Base-by-base conservation (phyloP, 2,329 filamentous ascomycete species). In the Curvularia verruculosa region DNA sequence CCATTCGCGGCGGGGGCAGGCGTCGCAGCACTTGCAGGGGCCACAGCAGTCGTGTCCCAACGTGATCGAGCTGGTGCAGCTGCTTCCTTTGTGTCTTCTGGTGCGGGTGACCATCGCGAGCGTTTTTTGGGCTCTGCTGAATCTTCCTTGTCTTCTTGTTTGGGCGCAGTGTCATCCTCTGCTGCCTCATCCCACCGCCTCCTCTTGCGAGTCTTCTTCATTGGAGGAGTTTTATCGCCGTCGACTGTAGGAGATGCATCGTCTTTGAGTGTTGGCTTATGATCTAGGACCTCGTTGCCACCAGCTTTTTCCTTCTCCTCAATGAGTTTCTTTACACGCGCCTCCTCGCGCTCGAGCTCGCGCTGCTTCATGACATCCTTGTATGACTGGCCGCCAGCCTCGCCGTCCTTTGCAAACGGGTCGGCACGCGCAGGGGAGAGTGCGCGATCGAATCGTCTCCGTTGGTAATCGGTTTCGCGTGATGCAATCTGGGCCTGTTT, bases 401-500 rank as follows among this genome's bases (percentile, higher is more conserved):
- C 85, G 61, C 86, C 82, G 72, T 93, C 90, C 62, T 88, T 86
- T 24, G 90, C 89, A 72, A 96, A 96, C 28, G 92, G 89, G 74
- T 96, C 92, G 60, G 88, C 91, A 70, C 92, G 88, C 8, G 91
- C 92, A 4, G 93, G 92, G 21, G 92, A 95, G 61, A 98, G 83
- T 44, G 77, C 71, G 60, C 95, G 92, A 75, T 96, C 89, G 77
- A 96, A 96, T 58, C 93, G 88, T 65, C 93, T 91, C 80, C 96
- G 96, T 79, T 99, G 96, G 75, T 99, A 99, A 73, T 98, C 94
- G 62, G 92, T 96, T 81, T 98, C 94, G 70, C 95, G 89, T 74
- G 96, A 94, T 59, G 89, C 84, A 72, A 99, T 98, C 69, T 94
- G 89, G 56, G 90, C 92, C 75, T 92, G 91, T 79, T 94, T 91